Percentiles rank a stretch among this genome's conserved stretches.
These are phyloP conservation scores for Dioscorea zingiberensis DNA, from an alignment of 106 monocot genomes.

Conservation along the genomic window DNA sequence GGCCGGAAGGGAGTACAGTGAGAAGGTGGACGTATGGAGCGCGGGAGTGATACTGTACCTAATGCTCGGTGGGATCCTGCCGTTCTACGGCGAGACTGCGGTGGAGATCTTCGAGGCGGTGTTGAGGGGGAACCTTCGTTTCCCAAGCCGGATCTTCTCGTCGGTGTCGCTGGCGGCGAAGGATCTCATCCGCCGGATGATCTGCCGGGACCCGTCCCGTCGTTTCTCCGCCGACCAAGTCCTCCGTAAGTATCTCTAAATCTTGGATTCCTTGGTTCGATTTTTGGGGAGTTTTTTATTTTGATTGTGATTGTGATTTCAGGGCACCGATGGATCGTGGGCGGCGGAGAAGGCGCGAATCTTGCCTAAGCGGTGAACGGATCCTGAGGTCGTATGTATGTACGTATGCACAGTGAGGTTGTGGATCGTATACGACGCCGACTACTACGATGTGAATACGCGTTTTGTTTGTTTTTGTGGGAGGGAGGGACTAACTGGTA, in stretches of 20 bases:
- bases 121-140: conserved; percentile 64
- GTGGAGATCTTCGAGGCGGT: conserved; percentile 79
- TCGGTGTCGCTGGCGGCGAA: conserved; percentile 62
- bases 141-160: conserved; percentile 49
- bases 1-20: conserved; percentile 39
- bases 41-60: conserved; percentile 51
- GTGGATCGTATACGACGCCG: no score
- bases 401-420: no score
- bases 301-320: background rate
- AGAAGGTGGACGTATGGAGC: conserved; percentile 59
- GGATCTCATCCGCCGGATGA: conserved; percentile 82
- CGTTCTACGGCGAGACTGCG: conserved; percentile 70
- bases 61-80: conserved; percentile 57
- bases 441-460: no score
- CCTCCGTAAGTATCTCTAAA: conserved; percentile 43
- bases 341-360: background rate
- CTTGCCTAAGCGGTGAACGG: background rate
- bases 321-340: background rate
- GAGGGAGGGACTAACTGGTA: no score
- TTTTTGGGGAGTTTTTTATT: background rate
- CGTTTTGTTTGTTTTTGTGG: no score
- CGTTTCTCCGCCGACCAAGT: conserved; percentile 92
- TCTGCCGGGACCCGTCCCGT: conserved; percentile 56
- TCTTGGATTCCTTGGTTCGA: background rate
- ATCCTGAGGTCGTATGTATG: no score